phyloP scores from a whole-genome alignment of 495 filamentous ascomycete genomes.

The Podospora tetraspora region DNA sequence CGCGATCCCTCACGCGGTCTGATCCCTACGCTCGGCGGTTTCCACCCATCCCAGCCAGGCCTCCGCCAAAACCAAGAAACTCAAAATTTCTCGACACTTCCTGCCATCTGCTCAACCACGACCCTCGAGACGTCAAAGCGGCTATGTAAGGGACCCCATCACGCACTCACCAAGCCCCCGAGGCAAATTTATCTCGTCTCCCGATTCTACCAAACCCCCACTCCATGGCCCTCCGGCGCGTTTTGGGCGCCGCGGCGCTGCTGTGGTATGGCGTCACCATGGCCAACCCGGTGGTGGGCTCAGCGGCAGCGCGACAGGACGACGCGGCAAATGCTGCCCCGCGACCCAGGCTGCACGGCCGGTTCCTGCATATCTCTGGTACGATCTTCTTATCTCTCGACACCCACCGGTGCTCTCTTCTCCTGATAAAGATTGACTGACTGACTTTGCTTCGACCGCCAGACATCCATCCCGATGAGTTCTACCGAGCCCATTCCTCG shows the following conservation, averaged over 20 bases:
- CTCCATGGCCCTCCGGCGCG: conserved; percentile 20
- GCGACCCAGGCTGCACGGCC: conserved; percentile 58
- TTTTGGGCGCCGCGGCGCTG: conserved; percentile 21
- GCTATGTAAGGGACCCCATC: conserved; percentile 11
- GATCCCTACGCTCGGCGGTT: not conserved
- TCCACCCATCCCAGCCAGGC: not conserved
- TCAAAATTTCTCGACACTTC: conserved; percentile 13
- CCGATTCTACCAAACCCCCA: conserved; percentile 2
- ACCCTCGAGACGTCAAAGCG: conserved; percentile 1
- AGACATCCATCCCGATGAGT: conserved; percentile 89
- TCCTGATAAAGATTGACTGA: not conserved
- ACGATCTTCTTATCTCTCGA: conserved; percentile 21
- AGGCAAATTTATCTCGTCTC: not conserved
- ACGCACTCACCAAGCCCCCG: not conserved
- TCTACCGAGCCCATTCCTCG: conserved; percentile 73
- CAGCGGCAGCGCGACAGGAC: conserved; percentile 7
- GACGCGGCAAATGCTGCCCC: conserved; percentile 21
- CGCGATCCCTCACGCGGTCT: not conserved
- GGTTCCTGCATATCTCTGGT: conserved; percentile 96
- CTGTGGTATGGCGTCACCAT: conserved; percentile 37
- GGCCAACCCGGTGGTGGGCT: conserved; percentile 15
- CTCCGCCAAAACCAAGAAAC: conserved; percentile 2
- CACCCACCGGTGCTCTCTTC: not conserved
- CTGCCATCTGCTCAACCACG: not conserved
- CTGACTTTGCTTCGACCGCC: conserved; percentile 2